Percentiles rank a stretch among this genome's conserved stretches.
These are phyloP conservation scores for Xanthoconium stramineum DNA, from an alignment of 768 basidiomycete species.

Conservation along the genomic window DNA sequence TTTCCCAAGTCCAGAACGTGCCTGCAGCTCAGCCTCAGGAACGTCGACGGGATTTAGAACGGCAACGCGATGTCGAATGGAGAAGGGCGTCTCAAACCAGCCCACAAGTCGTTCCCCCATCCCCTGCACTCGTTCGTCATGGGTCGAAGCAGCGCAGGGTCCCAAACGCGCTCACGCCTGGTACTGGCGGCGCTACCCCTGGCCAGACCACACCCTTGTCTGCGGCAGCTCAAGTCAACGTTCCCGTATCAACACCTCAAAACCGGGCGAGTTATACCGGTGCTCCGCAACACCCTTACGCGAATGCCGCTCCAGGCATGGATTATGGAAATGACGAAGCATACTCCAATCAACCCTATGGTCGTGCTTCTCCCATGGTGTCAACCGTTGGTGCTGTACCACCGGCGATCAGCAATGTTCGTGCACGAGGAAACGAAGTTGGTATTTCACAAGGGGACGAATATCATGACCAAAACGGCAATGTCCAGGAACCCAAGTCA, in stretches of 20 bases:
- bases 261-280: slow-evolving; percentile 43
- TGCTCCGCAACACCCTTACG: slow-evolving; percentile 65
- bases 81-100: slow-evolving; percentile 58
- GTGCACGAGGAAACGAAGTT: slow-evolving; percentile 66
- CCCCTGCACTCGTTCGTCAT: slow-evolving; percentile 75
- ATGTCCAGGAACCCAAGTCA: slow-evolving; percentile 50
- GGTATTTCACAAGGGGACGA: slow-evolving; percentile 62
- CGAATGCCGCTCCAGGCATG: slow-evolving; percentile 55
- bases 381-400: slow-evolving; percentile 64
- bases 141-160: slow-evolving; percentile 70
- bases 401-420: slow-evolving; percentile 69
- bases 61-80: slow-evolving; percentile 56
- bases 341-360: slow-evolving; percentile 61
- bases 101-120: slow-evolving; percentile 61
- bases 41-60: slow-evolving; percentile 52
- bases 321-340: slow-evolving; percentile 62
- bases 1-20: slow-evolving; percentile 61
- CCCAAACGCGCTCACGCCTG: slow-evolving; percentile 58
- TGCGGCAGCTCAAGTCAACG: slow-evolving; percentile 69
- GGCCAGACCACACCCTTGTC: slow-evolving; percentile 71
- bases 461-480: slow-evolving; percentile 54
- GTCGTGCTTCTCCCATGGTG: slow-evolving; percentile 82
- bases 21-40: slow-evolving; percentile 49
- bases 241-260: slow-evolving; percentile 58
- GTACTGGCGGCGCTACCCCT: slow-evolving; percentile 41